Conservation (phyloP, 352 stramenopile species). For the Globisporangium middletonii region DNA sequence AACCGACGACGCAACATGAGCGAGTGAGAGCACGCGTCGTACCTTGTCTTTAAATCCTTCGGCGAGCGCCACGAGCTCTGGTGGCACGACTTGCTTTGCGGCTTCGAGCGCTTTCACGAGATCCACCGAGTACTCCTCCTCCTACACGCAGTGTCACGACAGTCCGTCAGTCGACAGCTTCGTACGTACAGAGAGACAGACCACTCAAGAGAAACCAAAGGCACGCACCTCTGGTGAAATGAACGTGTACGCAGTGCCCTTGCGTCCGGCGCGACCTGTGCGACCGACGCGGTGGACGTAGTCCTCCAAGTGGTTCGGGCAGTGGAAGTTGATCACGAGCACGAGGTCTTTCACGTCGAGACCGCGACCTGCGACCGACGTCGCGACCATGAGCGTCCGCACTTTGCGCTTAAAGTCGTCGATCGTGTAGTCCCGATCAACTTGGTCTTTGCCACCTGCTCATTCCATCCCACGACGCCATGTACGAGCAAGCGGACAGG, state of each 20-base stretch:
- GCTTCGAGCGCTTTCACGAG: slow-evolving; percentile 95
- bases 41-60: slow-evolving; percentile 95
- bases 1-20: not conserved
- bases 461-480: too few species aligned
- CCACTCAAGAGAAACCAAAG: too few species aligned
- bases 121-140: slow-evolving; percentile 97
- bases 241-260: slow-evolving; percentile 99
- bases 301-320: slow-evolving; percentile 99
- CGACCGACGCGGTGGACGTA: slow-evolving; percentile 99
- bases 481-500: too few species aligned
- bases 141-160: slow-evolving; percentile 33
- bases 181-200: too few species aligned
- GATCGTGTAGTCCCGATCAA: slow-evolving; percentile 98
- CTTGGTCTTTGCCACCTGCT: slow-evolving; percentile 96
- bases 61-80: slow-evolving; percentile 89
- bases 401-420: slow-evolving; percentile 98
- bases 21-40: not conserved
- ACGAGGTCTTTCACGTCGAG: slow-evolving; percentile 98
- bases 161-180: too few species aligned
- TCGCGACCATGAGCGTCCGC: slow-evolving; percentile 92
- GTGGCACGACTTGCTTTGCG: slow-evolving; percentile 67
- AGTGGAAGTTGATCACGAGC: slow-evolving; percentile 99
- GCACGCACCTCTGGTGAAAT: slow-evolving; percentile 90
- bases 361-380: slow-evolving; percentile 95
- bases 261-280: slow-evolving; percentile 93